phyloP scores from a whole-genome alignment of 768 basidiomycete species.

The Pulveroboletus ravenelii region DNA sequence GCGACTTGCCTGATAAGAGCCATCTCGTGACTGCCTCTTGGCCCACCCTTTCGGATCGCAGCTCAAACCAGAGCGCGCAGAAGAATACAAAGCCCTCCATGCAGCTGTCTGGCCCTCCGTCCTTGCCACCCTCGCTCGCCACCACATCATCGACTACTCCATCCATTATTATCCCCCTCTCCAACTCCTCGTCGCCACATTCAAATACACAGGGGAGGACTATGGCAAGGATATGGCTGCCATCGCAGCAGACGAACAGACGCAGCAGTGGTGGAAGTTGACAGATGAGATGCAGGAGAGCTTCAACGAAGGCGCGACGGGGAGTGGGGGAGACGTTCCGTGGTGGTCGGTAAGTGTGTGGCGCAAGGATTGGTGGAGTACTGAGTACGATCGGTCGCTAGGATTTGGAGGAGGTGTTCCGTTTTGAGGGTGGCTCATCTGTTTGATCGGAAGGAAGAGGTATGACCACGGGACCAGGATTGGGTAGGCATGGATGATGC shows the following conservation, averaged over 20 bases:
- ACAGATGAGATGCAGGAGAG: slow-evolving; percentile 79
- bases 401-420: slow-evolving; percentile 64
- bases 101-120: slow-evolving; percentile 65
- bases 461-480: no score
- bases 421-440: slow-evolving; percentile 47
- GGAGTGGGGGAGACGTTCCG: slow-evolving; percentile 62
- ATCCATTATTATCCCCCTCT: slow-evolving; percentile 65
- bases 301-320: slow-evolving; percentile 62
- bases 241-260: slow-evolving; percentile 61
- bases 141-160: slow-evolving; percentile 71
- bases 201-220: slow-evolving; percentile 68
- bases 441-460: slow-evolving; percentile 1
- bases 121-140: slow-evolving; percentile 53
- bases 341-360: slow-evolving; percentile 58
- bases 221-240: slow-evolving; percentile 62
- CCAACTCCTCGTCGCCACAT: slow-evolving; percentile 68
- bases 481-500: no score
- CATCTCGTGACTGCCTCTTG: neutral
- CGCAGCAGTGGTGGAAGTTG: slow-evolving; percentile 72
- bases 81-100: slow-evolving; percentile 57
- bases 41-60: slow-evolving; percentile 15
- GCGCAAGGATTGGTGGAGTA: neutral
- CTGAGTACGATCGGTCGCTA: slow-evolving; percentile 16
- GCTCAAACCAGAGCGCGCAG: slow-evolving; percentile 50
- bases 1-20: neutral